phyloP scores from a whole-genome alignment of 2,329 filamentous ascomycete species.

The Fusarium anthophilum region DNA sequence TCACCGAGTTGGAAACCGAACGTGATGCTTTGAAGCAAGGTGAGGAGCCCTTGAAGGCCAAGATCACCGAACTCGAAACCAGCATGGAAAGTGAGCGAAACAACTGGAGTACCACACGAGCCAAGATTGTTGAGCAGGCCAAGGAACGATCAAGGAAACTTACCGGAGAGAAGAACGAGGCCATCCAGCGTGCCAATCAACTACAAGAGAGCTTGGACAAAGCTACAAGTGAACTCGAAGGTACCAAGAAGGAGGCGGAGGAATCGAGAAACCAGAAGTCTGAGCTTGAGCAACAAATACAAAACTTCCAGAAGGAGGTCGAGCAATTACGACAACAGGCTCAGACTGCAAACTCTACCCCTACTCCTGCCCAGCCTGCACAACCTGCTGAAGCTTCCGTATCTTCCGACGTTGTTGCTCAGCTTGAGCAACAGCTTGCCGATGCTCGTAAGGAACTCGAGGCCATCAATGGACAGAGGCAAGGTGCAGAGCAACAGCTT shows the following conservation, averaged over 20 bases:
- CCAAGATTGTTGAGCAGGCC: conserved; percentile 68
- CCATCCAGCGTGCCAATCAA: conserved; percentile 60
- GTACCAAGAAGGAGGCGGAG: conserved; percentile 53
- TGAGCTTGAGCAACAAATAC: conserved; percentile 55
- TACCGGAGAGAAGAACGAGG: conserved; percentile 63
- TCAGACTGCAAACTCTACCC: conserved; percentile 46
- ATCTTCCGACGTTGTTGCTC: conserved; percentile 57
- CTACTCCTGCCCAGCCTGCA: conserved; percentile 48
- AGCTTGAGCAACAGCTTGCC: conserved; percentile 60
- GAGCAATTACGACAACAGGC: conserved; percentile 51
- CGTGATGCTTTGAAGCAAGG: conserved; percentile 64
- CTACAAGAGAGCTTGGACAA: conserved; percentile 61
- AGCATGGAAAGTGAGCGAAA: conserved; percentile 64
- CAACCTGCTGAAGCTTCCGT: conserved; percentile 50
- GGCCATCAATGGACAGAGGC: conserved; percentile 72
- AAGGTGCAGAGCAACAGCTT: conserved; percentile 72
- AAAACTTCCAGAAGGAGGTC: conserved; percentile 55
- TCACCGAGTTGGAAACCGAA: conserved; percentile 73
- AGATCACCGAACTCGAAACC: conserved; percentile 61
- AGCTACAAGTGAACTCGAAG: conserved; percentile 63
- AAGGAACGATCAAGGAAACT: conserved; percentile 68
- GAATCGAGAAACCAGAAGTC: conserved; percentile 46
- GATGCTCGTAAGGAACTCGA: conserved; percentile 70
- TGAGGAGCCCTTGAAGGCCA: conserved; percentile 62
- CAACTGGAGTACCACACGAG: conserved; percentile 62